Evolutionary conservation across 768 basidiomycete species (phyloP).

Genomic region (Tricholoma saponaceum): DNA sequence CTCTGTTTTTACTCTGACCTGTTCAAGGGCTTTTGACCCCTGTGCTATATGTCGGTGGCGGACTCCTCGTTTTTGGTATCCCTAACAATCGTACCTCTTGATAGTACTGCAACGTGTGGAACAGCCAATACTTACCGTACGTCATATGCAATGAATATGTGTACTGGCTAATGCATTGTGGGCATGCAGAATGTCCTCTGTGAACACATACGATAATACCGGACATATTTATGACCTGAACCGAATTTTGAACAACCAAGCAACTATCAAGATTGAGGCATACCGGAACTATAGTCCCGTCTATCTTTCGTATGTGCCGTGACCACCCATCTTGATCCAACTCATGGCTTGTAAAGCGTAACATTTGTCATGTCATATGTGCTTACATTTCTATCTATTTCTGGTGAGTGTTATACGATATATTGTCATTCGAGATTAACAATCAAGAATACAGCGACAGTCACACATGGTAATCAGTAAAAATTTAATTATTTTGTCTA

Average conservation of each 20-base stretch:
- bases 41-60: constrained; percentile 36
- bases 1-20: not conserved
- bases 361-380: constrained; percentile 57
- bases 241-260: constrained; percentile 35
- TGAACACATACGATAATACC: constrained; percentile 56
- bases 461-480: constrained; percentile 34
- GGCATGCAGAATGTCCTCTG: constrained; percentile 36
- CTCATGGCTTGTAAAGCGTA: constrained; percentile 27
- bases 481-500: not conserved
- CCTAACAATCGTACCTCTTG: constrained; percentile 9
- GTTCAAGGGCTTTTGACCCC: constrained; percentile 45
- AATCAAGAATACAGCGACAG: constrained; percentile 30
- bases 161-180: constrained; percentile 12
- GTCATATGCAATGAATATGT: constrained; percentile 15
- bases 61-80: not conserved
- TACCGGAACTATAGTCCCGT: constrained; percentile 47
- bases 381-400: constrained; percentile 60
- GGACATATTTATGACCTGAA: constrained; percentile 41
- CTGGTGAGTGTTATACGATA: constrained; percentile 30
- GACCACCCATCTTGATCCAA: not conserved
- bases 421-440: not conserved
- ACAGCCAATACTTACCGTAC: constrained; percentile 54
- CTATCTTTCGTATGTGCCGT: constrained; percentile 36
- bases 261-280: constrained; percentile 36
- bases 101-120: constrained; percentile 53